Percentiles rank a stretch among this genome's conserved stretches.
Conservation (phyloP, 2,329 filamentous ascomycete genomes). For the Sodiomyces alkalinus region DNA sequence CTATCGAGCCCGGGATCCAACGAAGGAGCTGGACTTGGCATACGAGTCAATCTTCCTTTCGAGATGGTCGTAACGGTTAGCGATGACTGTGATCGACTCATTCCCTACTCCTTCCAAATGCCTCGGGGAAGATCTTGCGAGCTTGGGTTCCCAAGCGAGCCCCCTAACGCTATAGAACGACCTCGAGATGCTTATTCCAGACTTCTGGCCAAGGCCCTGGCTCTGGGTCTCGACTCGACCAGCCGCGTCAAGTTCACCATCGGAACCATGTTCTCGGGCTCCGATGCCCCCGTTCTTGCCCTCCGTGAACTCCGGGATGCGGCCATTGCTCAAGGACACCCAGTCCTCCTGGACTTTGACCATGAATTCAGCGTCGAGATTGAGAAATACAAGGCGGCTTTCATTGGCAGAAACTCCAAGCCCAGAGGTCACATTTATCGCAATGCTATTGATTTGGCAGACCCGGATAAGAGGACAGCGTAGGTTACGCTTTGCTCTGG, state of each 20-base stretch:
- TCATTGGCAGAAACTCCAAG: slow-evolving; percentile 44
- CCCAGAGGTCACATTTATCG: slow-evolving; percentile 34
- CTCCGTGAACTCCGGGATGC: slow-evolving; percentile 39
- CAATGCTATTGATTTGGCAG: slow-evolving; percentile 40
- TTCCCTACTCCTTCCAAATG: too few species aligned
- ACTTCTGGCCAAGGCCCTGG: slow-evolving; percentile 4
- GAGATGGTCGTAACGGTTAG: too few species aligned
- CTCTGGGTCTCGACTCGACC: slow-evolving; percentile 8
- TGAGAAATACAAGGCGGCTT: slow-evolving; percentile 47
- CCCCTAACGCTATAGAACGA: too few species aligned
- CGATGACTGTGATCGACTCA: too few species aligned
- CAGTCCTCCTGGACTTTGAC: slow-evolving; percentile 24
- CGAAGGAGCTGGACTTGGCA: too few species aligned
- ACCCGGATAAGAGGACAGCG: slow-evolving; percentile 20
- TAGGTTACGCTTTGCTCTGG: slow-evolving; percentile 18
- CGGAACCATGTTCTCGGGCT: slow-evolving; percentile 66
- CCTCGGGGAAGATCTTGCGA: too few species aligned
- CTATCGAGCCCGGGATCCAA: too few species aligned
- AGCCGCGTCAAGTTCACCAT: slow-evolving; percentile 23
- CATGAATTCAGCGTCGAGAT: slow-evolving; percentile 52
- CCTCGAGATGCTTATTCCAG: slow-evolving; percentile 7
- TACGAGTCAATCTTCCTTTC: too few species aligned
- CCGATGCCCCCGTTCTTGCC: slow-evolving; percentile 57
- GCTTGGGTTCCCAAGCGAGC: too few species aligned
- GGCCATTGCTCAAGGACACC: slow-evolving; percentile 13